Base-by-base conservation (phyloP, 495 filamentous ascomycete species). In the Lentithecium fluviatile region DNA sequence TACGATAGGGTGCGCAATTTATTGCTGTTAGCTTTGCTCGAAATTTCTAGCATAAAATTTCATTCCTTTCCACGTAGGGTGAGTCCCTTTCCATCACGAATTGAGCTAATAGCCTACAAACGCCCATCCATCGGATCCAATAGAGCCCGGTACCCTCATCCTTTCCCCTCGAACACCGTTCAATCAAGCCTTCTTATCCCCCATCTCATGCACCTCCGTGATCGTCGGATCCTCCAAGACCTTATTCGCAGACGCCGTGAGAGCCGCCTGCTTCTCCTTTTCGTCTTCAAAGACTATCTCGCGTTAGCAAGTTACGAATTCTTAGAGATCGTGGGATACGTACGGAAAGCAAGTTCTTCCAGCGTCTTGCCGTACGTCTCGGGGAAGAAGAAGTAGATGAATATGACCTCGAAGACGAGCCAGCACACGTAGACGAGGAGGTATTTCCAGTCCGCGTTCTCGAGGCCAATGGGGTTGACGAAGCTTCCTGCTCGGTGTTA, bases 341-440 rank as follows among this genome's bases (percentile, higher is more conserved):
- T 52, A 60, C 47, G 64, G 71, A 85, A 85, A 0, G 83, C 79
- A 36, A 87, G 66, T 65, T 88, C 85, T 72, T 87, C 83, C 13
- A 86, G 71, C 1, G 83, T 86, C n/a, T 82, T 74, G 12, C 78
- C 80, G 45, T 77, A 69, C 0, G 84, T 87, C 69, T 87, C 84
- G 8, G 83, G 83, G 74, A 84, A 85, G 59, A 86, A 75, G 60
- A 85, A 83, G 65, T 78, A 87, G 49, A 87, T 78, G 60, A 86
- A 81, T 17, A 72, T 43, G n/a, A 83, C 69, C 58, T 86, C 83
- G 48, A 82, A 81, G 0, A 69, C 74, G 51, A 86, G 71, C 78
- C 80, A 85, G 70, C 75, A 77, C 70, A 78, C 81, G 71, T 86
- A 87, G 29, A 85, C 79, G 40, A 85, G 73, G 32, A 83, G 76